These are phyloP conservation scores for Sisymbrium irio DNA, from an alignment of 345 rosid genomes.

Conservation along the genomic window DNA sequence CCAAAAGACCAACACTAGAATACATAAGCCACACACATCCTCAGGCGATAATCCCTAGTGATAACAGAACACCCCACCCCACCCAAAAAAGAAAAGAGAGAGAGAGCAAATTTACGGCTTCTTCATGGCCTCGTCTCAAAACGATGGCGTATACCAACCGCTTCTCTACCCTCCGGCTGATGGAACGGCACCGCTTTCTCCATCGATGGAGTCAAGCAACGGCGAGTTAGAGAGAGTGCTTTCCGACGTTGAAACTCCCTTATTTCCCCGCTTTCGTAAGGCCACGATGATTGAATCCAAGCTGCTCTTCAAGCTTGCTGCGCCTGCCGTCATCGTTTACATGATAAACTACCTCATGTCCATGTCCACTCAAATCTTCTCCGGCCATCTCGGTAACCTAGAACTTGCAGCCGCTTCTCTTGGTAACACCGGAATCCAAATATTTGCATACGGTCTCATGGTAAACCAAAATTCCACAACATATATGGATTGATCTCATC, in stretches of 20 bases:
- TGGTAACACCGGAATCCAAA: constrained; percentile 62
- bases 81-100: background rate
- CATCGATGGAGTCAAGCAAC: constrained; percentile 9
- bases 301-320: constrained; percentile 50
- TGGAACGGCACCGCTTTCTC: background rate
- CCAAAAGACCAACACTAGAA: background rate
- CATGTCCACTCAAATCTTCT: constrained; percentile 54
- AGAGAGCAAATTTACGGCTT: background rate
- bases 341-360: constrained; percentile 57
- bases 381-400: constrained; percentile 63
- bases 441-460: constrained; percentile 42
- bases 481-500: background rate
- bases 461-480: background rate
- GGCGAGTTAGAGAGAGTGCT: constrained; percentile 28
- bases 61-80: background rate
- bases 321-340: constrained; percentile 53
- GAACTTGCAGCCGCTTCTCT: constrained; percentile 66
- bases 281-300: constrained; percentile 35
- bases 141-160: background rate
- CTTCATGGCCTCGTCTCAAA: constrained; percentile 23
- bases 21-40: background rate
- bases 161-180: constrained; percentile 8
- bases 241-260: constrained; percentile 27
- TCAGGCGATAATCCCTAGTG: background rate
- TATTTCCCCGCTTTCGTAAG: constrained; percentile 10